Conservation (phyloP, 2,329 filamentous ascomycete genomes). For the Scedosporium minutisporum region DNA sequence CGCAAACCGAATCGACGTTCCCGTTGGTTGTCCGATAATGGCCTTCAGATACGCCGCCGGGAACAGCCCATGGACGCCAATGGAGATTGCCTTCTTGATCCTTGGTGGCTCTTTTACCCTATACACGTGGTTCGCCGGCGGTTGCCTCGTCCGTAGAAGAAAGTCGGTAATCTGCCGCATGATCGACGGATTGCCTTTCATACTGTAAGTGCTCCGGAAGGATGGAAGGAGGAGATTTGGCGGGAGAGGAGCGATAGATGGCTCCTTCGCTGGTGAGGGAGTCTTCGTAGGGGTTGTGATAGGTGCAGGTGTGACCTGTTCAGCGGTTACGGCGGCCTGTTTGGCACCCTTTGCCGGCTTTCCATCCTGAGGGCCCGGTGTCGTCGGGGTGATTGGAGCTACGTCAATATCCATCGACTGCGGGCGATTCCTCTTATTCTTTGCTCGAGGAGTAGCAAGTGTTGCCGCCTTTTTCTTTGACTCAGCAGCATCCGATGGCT, state of each 20-base stretch:
- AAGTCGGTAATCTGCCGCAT: slow-evolving; percentile 56
- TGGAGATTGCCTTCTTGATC: slow-evolving; percentile 79
- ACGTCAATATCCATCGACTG: slow-evolving; percentile 38
- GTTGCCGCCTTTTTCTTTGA: slow-evolving; percentile 16
- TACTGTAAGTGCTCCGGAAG: slow-evolving; percentile 57
- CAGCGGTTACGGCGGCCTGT: slow-evolving; percentile 9
- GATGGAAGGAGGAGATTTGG: slow-evolving; percentile 61
- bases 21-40: slow-evolving; percentile 88
- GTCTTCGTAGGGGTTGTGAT: not conserved
- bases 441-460: slow-evolving; percentile 20
- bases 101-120: slow-evolving; percentile 58
- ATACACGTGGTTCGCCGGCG: slow-evolving; percentile 60
- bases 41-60: slow-evolving; percentile 79
- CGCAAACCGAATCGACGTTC: slow-evolving; percentile 88
- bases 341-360: not conserved
- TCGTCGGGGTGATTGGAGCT: slow-evolving; percentile 20
- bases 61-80: slow-evolving; percentile 91
- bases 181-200: slow-evolving; percentile 59
- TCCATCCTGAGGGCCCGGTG: slow-evolving; percentile 13
- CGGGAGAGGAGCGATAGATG: slow-evolving; percentile 15
- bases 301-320: slow-evolving; percentile 9
- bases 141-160: slow-evolving; percentile 44
- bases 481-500: slow-evolving; percentile 16
- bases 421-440: slow-evolving; percentile 36
- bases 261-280: slow-evolving; percentile 18